Evolutionary conservation across 129 eudicot genomes (phyloP), one percentile per base, ranked within the genome.

Genomic region (Ambrosia artemisiifolia): DNA sequence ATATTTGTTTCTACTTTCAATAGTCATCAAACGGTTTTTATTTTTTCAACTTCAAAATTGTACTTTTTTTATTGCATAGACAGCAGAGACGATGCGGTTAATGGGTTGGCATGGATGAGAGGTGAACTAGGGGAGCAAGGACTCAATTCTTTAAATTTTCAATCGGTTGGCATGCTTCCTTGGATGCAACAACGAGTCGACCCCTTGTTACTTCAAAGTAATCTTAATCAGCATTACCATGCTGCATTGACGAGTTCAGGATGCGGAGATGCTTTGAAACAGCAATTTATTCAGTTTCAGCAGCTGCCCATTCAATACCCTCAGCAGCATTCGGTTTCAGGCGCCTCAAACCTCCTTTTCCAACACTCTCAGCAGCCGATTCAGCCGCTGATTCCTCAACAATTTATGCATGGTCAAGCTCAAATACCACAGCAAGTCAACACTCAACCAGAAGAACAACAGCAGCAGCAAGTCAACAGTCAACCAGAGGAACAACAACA

Each of bases 151-250:
- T 60, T 90, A 57, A 90, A 86, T 70, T 84, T 90, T 74, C 97
- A 81, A 69, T 80, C 95, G 13, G 80, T 66, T 40, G 91, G 98
- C 65, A 82, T 90, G 95, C 71, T 84, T n/a, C 98, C 98, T 3
- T 90, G 95, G 97, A 88, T 87, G 97, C 98, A 94, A 79, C 92
- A 91, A 76, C 83, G 98, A 62, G 72, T 84, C 3, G 98, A 94
- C 63, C 90, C 88, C 6, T 50, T 84, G 1, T 76, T 83, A 46
- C 72, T 84, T 24, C 83, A 92, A 43, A 81, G 61, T 36, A 91
- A 93, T 75, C 92, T 90, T 49, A 83, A 84, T 65, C 98, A 85
- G 83, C 97, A 94, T 79, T 94, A 94, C 63, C 97, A 94, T 79
- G 97, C 95, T 35, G 84, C 92, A 89, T 65, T 90, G 62, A 89